Percentiles rank a stretch among this genome's conserved stretches.
phyloP scores from a whole-genome alignment of 345 rosid species.

The Isatis tinctoria region DNA sequence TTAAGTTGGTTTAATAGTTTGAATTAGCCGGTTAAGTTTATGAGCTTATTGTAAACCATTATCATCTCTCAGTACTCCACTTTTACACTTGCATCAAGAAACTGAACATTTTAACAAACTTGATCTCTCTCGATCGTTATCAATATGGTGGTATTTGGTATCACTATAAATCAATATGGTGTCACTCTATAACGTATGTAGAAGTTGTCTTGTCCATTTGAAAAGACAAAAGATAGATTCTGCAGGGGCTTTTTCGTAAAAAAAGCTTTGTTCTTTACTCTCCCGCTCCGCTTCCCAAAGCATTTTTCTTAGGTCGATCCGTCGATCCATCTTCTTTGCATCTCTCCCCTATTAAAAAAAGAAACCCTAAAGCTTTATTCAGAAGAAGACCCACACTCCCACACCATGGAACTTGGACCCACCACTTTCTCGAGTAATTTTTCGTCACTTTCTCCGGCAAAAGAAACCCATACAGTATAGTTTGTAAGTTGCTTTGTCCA shows the following conservation, averaged over 20 bases:
- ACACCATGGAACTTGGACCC: neutral
- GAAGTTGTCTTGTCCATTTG: neutral
- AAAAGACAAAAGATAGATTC: neutral
- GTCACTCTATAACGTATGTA: too few relatives aligned
- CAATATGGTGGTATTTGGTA: too few relatives aligned
- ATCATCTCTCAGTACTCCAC: neutral
- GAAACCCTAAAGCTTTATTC: constrained; percentile 8
- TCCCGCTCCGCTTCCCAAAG: constrained; percentile 16
- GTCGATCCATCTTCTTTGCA: constrained; percentile 6
- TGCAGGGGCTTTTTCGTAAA: neutral
- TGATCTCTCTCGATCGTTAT: too few relatives aligned
- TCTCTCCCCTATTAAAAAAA: neutral
- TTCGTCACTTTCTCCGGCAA: neutral
- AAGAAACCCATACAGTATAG: neutral
- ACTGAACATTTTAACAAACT: too few relatives aligned
- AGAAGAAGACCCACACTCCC: constrained; percentile 13
- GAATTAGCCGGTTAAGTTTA: neutral
- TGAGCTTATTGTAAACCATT: neutral
- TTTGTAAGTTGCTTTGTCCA: neutral
- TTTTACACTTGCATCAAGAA: neutral
- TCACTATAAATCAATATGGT: too few relatives aligned
- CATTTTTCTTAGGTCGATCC: neutral
- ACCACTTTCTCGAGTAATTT: neutral
- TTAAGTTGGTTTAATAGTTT: neutral
- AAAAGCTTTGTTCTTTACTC: neutral